Conservation (phyloP, 345 rosid species). For the Linum tenue region DNA sequence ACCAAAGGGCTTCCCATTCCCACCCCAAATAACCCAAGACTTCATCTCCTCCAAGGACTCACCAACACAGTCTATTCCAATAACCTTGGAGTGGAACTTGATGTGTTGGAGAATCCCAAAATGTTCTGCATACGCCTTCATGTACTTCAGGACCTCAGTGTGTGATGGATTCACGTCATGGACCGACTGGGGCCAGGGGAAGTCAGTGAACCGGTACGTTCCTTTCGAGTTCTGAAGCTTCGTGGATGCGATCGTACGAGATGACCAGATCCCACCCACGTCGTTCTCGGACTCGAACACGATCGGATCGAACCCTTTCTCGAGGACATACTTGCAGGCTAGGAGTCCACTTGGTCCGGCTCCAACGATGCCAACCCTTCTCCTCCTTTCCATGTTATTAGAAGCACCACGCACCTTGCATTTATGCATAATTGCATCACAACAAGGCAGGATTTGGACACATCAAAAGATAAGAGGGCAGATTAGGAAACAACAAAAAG, state of each 20-base stretch:
- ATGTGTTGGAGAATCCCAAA: conserved; percentile 21
- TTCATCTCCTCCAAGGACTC: conserved; percentile 22
- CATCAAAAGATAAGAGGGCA: no score
- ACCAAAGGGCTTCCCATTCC: conserved; percentile 29
- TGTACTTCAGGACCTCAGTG: conserved; percentile 18
- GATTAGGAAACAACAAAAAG: no score
- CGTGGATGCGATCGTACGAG: conserved; percentile 19
- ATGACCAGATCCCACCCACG: conserved; percentile 28
- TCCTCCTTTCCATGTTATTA: conserved; percentile 7
- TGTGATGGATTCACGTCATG: conserved; percentile 16
- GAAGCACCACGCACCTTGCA: no score
- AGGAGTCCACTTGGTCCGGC: conserved; percentile 39
- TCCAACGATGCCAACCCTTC: conserved; percentile 28
- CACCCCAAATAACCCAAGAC: conserved; percentile 32
- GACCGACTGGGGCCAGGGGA: conserved; percentile 32
- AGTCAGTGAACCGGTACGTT: conserved; percentile 26
- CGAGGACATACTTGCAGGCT: conserved; percentile 25
- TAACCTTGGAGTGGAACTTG: conserved; percentile 24
- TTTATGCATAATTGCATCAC: no score
- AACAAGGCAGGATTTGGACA: no score
- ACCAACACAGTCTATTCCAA: conserved; percentile 25
- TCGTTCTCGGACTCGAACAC: conserved; percentile 29
- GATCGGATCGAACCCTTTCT: conserved; percentile 23
- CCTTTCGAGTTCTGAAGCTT: conserved; percentile 21
- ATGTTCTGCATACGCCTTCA: conserved; percentile 20